These are phyloP conservation scores for Gloeophyllum trabeum DNA, from an alignment of 768 basidiomycete genomes.

Conservation along the genomic window DNA sequence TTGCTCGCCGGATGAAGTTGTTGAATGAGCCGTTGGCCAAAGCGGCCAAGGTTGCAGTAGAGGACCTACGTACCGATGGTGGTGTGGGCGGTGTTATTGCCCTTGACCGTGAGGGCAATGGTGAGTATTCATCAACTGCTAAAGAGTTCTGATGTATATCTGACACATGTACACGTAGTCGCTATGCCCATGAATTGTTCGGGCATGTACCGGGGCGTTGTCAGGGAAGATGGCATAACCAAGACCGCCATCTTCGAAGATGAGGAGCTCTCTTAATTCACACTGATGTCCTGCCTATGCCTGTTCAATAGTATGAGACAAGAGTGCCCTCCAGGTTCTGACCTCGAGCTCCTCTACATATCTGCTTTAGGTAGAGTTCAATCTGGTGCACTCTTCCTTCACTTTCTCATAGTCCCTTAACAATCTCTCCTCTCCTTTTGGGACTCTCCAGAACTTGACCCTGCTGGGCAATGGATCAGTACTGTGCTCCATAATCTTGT, in stretches of 20 bases:
- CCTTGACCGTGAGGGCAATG: slow-evolving; percentile 57
- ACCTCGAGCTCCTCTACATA: no score
- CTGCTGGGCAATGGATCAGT: no score
- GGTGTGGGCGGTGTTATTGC: slow-evolving; percentile 72
- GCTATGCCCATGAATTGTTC: slow-evolving; percentile 64
- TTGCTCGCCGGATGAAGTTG: slow-evolving; percentile 57
- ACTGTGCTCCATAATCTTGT: no score
- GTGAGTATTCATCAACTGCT: slow-evolving; percentile 26
- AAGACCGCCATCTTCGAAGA: slow-evolving; percentile 72
- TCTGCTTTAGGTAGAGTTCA: no score
- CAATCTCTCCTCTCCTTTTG: no score
- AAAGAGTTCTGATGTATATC: not conserved
- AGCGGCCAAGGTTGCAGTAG: slow-evolving; percentile 44
- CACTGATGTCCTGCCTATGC: not conserved
- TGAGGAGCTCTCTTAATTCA: slow-evolving; percentile 26
- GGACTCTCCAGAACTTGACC: no score
- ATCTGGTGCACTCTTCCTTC: no score
- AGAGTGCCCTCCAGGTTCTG: no score
- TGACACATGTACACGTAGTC: slow-evolving; percentile 27
- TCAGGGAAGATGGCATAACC: slow-evolving; percentile 55
- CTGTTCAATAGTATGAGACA: no score
- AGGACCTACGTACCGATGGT: slow-evolving; percentile 44
- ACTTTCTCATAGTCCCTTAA: no score
- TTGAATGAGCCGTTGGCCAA: slow-evolving; percentile 40
- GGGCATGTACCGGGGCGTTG: slow-evolving; percentile 78